Evolutionary conservation across 768 basidiomycete species (phyloP).

Genomic region (Mycena albidolilacea): DNA sequence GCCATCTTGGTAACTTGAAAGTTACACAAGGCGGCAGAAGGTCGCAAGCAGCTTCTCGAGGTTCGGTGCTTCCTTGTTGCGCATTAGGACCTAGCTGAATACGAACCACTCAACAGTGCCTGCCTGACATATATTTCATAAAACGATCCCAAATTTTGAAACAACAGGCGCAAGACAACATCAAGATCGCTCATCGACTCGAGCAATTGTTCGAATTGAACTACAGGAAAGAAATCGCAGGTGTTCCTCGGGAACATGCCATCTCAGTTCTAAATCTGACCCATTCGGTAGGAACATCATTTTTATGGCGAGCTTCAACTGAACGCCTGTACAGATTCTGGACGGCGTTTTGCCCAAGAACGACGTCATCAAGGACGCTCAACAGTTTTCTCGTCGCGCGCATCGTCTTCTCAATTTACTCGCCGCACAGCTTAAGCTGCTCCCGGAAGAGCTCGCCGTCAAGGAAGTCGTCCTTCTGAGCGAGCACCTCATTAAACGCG

Average conservation of each 20-base stretch:
- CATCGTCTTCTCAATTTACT: conserved; percentile 5
- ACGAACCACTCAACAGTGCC: not conserved
- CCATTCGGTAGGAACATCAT: not conserved
- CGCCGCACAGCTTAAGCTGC: not conserved
- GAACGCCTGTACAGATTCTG: not conserved
- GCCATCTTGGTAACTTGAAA: not conserved
- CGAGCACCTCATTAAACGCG: not conserved
- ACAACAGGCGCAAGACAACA: not conserved
- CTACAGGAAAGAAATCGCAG: not conserved
- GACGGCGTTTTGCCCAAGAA: not conserved
- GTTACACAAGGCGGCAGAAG: not conserved
- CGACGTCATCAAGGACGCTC: not conserved
- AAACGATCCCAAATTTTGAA: not conserved
- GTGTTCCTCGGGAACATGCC: not conserved
- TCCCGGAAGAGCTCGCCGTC: conserved; percentile 7
- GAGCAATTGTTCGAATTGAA: not conserved
- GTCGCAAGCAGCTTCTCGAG: not conserved
- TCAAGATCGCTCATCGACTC: not conserved
- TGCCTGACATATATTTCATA: no score
- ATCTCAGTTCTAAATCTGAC: not conserved
- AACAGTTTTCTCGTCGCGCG: not conserved
- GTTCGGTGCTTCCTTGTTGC: not conserved
- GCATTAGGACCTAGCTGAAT: not conserved
- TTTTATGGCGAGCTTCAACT: not conserved
- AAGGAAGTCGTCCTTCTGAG: not conserved